phyloP scores from a whole-genome alignment of 768 basidiomycete species.

The Neoboletus brunneissimus region DNA sequence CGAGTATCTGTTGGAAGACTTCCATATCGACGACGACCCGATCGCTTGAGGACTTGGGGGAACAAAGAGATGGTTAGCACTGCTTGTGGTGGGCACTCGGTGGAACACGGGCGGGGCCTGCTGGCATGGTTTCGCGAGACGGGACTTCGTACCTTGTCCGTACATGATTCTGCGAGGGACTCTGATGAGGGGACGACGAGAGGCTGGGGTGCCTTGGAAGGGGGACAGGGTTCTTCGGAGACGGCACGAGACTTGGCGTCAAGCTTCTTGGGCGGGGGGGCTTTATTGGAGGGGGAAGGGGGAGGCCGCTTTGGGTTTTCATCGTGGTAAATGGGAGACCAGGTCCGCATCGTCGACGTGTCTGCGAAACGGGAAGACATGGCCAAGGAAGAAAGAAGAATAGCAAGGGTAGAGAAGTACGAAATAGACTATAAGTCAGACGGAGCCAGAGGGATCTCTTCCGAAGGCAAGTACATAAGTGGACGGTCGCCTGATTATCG shows the following conservation, averaged over 20 bases:
- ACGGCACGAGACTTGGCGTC: constrained; percentile 31
- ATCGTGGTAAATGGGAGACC: constrained; percentile 30
- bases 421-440: constrained; percentile 31
- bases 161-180: constrained; percentile 17
- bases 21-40: constrained; percentile 69
- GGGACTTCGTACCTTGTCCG: constrained; percentile 27
- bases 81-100: neutral
- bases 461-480: constrained; percentile 30
- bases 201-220: constrained; percentile 7
- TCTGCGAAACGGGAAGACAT: constrained; percentile 32
- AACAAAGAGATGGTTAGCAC: constrained; percentile 7
- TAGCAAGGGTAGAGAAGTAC: constrained; percentile 12
- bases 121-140: neutral
- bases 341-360: constrained; percentile 27
- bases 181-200: constrained; percentile 11
- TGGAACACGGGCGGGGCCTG: neutral
- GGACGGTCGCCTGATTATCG: constrained; percentile 33
- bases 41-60: constrained; percentile 8
- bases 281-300: constrained; percentile 34
- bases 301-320: constrained; percentile 29
- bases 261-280: constrained; percentile 30
- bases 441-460: constrained; percentile 18
- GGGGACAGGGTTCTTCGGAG: constrained; percentile 27
- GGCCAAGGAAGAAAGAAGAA: constrained; percentile 1
- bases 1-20: constrained; percentile 82